Evolutionary conservation across 768 basidiomycete genomes (phyloP).

Genomic region (Lactarius indigo): DNA sequence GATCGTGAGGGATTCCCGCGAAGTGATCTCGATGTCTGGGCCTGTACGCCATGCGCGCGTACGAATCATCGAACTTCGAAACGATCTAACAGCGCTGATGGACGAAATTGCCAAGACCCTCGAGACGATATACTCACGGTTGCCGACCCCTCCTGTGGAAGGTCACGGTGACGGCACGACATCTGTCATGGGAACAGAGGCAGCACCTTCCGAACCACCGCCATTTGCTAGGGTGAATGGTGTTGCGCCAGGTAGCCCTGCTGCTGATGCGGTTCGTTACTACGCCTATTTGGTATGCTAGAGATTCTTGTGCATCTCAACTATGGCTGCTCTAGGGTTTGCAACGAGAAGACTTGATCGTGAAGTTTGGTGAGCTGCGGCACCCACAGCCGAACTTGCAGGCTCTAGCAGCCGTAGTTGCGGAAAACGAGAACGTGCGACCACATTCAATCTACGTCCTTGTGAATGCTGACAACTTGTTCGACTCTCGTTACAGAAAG

Average conservation of each 20-base stretch:
- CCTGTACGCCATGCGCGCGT: slow-evolving; percentile 73
- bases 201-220: slow-evolving; percentile 21
- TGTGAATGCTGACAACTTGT: not conserved
- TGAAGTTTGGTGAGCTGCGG: slow-evolving; percentile 69
- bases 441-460: not conserved
- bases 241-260: slow-evolving; percentile 79
- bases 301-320: slow-evolving; percentile 19
- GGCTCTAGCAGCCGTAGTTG: slow-evolving; percentile 70
- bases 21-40: slow-evolving; percentile 79
- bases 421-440: slow-evolving; percentile 69
- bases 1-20: slow-evolving; percentile 89
- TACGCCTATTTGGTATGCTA: not conserved
- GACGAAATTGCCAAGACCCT: slow-evolving; percentile 65
- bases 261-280: slow-evolving; percentile 67
- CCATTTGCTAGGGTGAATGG: slow-evolving; percentile 83
- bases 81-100: slow-evolving; percentile 67
- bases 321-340: slow-evolving; percentile 49
- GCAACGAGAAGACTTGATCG: slow-evolving; percentile 61
- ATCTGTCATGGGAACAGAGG: slow-evolving; percentile 1
- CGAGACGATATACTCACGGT: slow-evolving; percentile 61
- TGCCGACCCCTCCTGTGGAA: slow-evolving; percentile 25
- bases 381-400: slow-evolving; percentile 52
- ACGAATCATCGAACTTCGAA: slow-evolving; percentile 75
- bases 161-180: slow-evolving; percentile 8
- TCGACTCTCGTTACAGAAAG: slow-evolving; percentile 44